phyloP scores from a whole-genome alignment of 768 basidiomycete species.

The Kwoniella shandongensis region DNA sequence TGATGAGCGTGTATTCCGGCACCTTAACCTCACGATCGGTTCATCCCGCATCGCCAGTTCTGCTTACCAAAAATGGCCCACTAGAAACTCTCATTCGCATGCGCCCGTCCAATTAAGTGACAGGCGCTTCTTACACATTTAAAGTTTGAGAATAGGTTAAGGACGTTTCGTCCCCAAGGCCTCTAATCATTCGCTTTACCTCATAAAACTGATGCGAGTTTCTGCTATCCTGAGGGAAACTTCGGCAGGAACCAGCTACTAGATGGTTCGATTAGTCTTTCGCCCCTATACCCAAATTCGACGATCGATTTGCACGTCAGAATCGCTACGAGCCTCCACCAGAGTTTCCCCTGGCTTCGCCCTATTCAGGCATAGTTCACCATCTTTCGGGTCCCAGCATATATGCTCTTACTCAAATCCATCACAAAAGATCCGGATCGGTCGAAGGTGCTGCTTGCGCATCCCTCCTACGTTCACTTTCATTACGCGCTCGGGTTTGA shows the following conservation, averaged over 20 bases:
- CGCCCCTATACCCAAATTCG: conserved; percentile 93
- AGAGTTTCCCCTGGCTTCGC: conserved; percentile 94
- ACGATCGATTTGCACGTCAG: conserved; percentile 96
- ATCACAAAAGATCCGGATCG: conserved; percentile 71
- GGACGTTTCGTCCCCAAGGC: conserved; percentile 84
- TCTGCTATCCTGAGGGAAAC: conserved; percentile 76
- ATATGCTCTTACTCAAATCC: conserved; percentile 76
- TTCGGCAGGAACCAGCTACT: conserved; percentile 91
- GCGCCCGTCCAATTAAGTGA: conserved; percentile 55
- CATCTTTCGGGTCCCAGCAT: conserved; percentile 87
- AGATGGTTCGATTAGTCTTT: conserved; percentile 93
- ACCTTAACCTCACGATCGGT: conserved; percentile 69
- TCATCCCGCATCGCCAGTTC: conserved; percentile 60
- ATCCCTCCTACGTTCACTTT: conserved; percentile 66
- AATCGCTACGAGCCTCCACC: conserved; percentile 93
- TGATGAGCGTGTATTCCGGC: conserved; percentile 71
- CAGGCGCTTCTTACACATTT: conserved; percentile 63
- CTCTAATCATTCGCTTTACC: conserved; percentile 79
- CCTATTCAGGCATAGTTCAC: conserved; percentile 87
- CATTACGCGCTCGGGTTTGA: conserved; percentile 68
- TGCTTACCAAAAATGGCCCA: conserved; percentile 61
- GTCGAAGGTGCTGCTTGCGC: conserved; percentile 71
- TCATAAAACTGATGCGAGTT: conserved; percentile 63
- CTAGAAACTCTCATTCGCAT: conserved; percentile 68
- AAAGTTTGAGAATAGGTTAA: conserved; percentile 79